Evolutionary conservation across 225 moss, liverwort and hornwort genomes (phyloP).

Genomic region (Lunularia cruciata): DNA sequence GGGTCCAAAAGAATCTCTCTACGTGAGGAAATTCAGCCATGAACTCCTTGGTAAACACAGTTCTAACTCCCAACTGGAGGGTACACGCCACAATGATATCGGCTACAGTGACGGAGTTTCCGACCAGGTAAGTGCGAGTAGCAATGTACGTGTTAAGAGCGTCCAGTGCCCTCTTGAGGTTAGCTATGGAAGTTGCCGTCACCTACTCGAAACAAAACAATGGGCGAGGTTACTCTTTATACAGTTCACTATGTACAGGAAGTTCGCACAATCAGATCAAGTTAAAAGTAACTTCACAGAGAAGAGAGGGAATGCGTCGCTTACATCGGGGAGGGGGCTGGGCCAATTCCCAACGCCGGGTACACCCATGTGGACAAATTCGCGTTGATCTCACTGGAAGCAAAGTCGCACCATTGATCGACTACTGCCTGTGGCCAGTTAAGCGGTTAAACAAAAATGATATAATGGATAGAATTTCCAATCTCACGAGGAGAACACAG

Average conservation of each 20-base stretch:
- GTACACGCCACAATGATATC: slow-evolving; percentile 65
- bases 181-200: slow-evolving; percentile 6
- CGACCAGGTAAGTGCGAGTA: slow-evolving; percentile 65
- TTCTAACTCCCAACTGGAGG: slow-evolving; percentile 25
- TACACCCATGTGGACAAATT: slow-evolving; percentile 26
- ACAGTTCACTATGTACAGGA: too few relatives aligned
- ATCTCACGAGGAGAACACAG: not conserved
- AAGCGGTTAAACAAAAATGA: not conserved
- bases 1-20: slow-evolving; percentile 83
- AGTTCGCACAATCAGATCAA: too few relatives aligned
- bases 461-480: not conserved
- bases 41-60: slow-evolving; percentile 51
- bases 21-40: slow-evolving; percentile 58
- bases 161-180: slow-evolving; percentile 49
- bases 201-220: too few relatives aligned
- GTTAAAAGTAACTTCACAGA: not conserved
- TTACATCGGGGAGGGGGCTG: too few relatives aligned
- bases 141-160: slow-evolving; percentile 47
- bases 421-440: slow-evolving; percentile 48
- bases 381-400: slow-evolving; percentile 52
- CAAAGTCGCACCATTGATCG: slow-evolving; percentile 84
- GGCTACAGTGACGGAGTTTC: slow-evolving; percentile 69
- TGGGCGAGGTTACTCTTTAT: too few relatives aligned
- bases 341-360: slow-evolving; percentile 23
- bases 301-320: not conserved